Evolutionary conservation across 768 basidiomycete species (phyloP).

Genomic region (Leccinellum rugosiceps): DNA sequence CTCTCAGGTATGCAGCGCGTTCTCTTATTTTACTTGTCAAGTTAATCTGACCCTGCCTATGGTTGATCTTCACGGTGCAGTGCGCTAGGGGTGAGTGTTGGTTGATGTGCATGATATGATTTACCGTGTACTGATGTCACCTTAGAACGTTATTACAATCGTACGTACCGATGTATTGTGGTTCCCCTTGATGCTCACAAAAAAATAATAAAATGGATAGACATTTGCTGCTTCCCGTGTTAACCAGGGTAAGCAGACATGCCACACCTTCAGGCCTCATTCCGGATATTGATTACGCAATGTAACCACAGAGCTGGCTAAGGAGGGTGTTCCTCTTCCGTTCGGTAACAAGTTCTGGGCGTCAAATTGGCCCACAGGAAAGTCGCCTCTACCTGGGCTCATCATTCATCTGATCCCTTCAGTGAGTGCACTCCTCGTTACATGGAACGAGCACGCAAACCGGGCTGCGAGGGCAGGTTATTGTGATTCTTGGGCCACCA

Average conservation of each 20-base stretch:
- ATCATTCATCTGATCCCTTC: constrained; percentile 56
- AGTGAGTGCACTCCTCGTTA: constrained; percentile 21
- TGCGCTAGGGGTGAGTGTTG: constrained; percentile 32
- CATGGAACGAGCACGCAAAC: background rate
- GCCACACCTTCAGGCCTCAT: rapidly evolving
- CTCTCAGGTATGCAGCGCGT: constrained; percentile 41
- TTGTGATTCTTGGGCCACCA: constrained; percentile 55
- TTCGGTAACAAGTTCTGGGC: constrained; percentile 61
- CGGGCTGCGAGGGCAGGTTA: constrained; percentile 33
- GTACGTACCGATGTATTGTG: constrained; percentile 12
- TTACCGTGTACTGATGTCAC: constrained; percentile 1
- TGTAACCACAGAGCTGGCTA: constrained; percentile 46
- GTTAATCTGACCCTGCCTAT: background rate
- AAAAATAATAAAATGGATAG: constrained; percentile 22
- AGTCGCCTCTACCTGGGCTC: constrained; percentile 53
- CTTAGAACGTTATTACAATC: constrained; percentile 32
- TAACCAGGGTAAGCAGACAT: constrained; percentile 42
- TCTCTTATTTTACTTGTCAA: background rate
- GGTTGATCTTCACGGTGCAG: constrained; percentile 16
- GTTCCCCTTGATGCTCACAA: background rate
- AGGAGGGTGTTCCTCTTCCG: constrained; percentile 59
- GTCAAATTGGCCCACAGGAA: constrained; percentile 58
- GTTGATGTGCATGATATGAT: background rate
- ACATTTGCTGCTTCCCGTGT: constrained; percentile 50
- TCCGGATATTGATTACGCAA: background rate